These are phyloP conservation scores for Silybum marianum DNA, from an alignment of 129 eudicot genomes.

Conservation along the genomic window DNA sequence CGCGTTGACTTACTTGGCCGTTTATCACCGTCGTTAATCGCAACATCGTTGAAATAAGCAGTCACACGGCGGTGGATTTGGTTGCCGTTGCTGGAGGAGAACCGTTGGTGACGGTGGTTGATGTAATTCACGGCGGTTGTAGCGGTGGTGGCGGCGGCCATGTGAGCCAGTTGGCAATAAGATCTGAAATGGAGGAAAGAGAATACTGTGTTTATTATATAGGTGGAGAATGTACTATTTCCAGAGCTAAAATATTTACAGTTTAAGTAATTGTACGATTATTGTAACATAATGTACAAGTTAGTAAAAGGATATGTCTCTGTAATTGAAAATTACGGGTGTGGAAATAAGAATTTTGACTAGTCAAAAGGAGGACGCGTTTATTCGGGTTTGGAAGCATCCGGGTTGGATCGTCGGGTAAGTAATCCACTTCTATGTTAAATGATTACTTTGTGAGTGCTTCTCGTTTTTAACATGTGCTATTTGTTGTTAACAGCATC, in stretches of 20 bases:
- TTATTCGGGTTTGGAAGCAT: constrained; percentile 22
- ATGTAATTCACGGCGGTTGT: constrained; percentile 25
- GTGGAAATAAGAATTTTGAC: constrained; percentile 10
- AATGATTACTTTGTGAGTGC: neutral
- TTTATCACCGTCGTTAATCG: constrained; percentile 26
- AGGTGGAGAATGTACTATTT: neutral
- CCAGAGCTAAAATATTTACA: neutral
- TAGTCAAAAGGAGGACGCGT: constrained; percentile 28
- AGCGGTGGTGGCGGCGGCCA: constrained; percentile 39
- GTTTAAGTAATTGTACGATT: neutral
- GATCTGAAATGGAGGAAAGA: neutral
- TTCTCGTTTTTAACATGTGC: constrained; percentile 24
- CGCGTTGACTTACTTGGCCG: constrained; percentile 35
- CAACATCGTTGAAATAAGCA: constrained; percentile 33
- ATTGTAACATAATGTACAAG: neutral
- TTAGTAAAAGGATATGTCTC: neutral
- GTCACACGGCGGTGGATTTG: constrained; percentile 5
- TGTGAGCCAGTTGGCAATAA: neutral
- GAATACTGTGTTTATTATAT: neutral
- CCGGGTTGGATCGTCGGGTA: constrained; percentile 28
- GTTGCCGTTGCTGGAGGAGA: constrained; percentile 10
- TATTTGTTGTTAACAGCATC: neutral
- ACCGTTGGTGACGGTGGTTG: constrained; percentile 36
- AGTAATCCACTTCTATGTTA: constrained; percentile 20
- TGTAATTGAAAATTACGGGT: constrained; percentile 6